Evolutionary conservation across 2,329 filamentous ascomycete species (phyloP).

Genomic region (Colletotrichum sp.): DNA sequence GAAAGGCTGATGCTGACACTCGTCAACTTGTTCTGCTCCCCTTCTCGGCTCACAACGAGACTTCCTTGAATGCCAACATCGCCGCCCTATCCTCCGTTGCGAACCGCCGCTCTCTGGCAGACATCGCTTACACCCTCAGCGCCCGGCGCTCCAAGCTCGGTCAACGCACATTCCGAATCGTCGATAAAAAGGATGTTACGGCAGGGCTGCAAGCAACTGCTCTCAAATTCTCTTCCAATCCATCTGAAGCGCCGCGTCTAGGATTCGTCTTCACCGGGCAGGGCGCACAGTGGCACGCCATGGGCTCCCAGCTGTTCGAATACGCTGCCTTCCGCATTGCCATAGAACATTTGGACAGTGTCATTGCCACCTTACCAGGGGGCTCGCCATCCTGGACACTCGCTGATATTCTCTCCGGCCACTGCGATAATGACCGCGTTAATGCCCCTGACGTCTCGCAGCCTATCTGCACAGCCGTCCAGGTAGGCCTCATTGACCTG

Average conservation of each 20-base stretch:
- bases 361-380: not conserved
- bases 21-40: conserved; percentile 25
- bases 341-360: fast-evolving
- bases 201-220: not conserved
- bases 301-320: not conserved
- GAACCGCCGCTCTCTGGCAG: not conserved
- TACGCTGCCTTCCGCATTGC: not conserved
- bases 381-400: not conserved
- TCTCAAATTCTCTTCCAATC: not conserved
- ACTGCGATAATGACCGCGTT: fast-evolving
- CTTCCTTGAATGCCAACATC: conserved; percentile 23
- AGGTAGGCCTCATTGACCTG: conserved; percentile 46
- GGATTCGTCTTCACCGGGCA: not conserved
- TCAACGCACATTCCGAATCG: not conserved
- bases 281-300: not conserved
- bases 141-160: not conserved
- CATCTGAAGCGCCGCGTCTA: not conserved
- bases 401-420: not conserved
- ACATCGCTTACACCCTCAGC: not conserved
- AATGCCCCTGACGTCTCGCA: conserved; percentile 19
- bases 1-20: conserved; percentile 10
- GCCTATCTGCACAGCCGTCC: conserved; percentile 36
- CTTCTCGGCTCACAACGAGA: conserved; percentile 26
- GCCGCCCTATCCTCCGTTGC: conserved; percentile 1
- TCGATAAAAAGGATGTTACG: not conserved